Evolutionary conservation across 2,329 filamentous ascomycete species (phyloP).

Genomic region (Simplicillium sp.): DNA sequence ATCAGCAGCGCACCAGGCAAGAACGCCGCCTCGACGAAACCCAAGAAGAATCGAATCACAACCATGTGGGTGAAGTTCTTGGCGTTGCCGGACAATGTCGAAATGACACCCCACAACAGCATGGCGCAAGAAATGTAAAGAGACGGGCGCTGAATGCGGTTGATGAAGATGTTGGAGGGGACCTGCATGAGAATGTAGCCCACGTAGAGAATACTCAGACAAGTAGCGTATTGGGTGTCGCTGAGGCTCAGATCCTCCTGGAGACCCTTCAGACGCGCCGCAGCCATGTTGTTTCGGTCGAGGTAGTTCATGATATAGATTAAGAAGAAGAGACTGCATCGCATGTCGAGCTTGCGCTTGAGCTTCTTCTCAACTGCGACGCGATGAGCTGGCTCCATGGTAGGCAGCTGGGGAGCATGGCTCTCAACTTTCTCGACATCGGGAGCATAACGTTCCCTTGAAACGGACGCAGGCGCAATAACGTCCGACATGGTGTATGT

Average conservation of each 20-base stretch:
- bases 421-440: not conserved
- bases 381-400: constrained; percentile 37
- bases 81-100: constrained; percentile 43
- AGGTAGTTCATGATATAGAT: constrained; percentile 71
- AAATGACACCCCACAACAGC: constrained; percentile 51
- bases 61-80: constrained; percentile 45
- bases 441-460: not conserved
- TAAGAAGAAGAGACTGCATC: constrained; percentile 59
- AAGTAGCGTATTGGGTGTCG: constrained; percentile 53
- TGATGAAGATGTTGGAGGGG: constrained; percentile 49
- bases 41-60: constrained; percentile 47
- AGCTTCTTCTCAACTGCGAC: constrained; percentile 51
- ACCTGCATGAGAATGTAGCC: constrained; percentile 58
- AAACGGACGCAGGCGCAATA: not conserved
- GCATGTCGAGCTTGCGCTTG: constrained; percentile 60
- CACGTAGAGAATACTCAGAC: constrained; percentile 55
- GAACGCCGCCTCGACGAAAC: constrained; percentile 55
- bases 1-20: constrained; percentile 54
- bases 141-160: constrained; percentile 39
- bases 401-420: not conserved
- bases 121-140: constrained; percentile 43
- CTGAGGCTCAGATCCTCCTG: constrained; percentile 48
- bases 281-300: constrained; percentile 59
- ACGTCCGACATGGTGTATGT: not conserved
- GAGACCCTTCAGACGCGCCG: constrained; percentile 55